Conservation (phyloP, 139 green algal species). For the Chlorella ohadii region DNA sequence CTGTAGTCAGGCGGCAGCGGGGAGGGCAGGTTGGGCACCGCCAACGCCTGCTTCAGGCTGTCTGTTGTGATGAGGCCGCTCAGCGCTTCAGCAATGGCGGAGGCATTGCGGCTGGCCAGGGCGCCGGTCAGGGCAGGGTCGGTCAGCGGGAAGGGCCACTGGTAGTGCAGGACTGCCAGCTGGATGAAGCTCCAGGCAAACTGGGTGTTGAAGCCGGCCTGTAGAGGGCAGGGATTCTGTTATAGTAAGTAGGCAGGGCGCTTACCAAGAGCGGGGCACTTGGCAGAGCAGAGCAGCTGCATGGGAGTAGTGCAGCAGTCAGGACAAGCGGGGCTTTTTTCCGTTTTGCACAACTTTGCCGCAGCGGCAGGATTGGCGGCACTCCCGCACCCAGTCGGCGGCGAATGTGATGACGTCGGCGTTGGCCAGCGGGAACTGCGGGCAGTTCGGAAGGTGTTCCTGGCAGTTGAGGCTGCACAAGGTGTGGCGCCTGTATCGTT, state of each 20-base stretch:
- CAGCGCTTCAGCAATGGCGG: neutral
- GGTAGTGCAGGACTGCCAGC: conserved; percentile 24
- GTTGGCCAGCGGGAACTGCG: conserved; percentile 5
- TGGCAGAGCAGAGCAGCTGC: too few relatives aligned
- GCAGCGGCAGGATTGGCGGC: too few relatives aligned
- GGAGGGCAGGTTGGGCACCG: conserved; percentile 21
- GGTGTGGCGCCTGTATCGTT: too few relatives aligned
- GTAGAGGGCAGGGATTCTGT: neutral
- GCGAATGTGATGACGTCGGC: conserved; percentile 30
- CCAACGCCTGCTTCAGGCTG: neutral
- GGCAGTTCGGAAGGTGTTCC: too few relatives aligned
- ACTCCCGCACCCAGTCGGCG: conserved; percentile 21
- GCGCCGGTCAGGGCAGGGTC: neutral
- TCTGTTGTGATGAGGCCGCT: neutral
- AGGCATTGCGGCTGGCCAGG: neutral
- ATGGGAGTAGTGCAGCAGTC: too few relatives aligned
- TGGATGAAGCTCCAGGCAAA: conserved; percentile 28
- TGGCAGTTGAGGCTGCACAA: too few relatives aligned
- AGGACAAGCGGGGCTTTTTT: too few relatives aligned
- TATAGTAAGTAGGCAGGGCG: too few relatives aligned
- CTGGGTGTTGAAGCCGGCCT: conserved; percentile 27
- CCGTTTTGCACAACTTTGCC: too few relatives aligned
- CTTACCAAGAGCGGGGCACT: too few relatives aligned
- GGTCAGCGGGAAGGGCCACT: conserved; percentile 12
- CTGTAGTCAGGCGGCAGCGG: neutral